Base-by-base conservation (phyloP, 345 rosid genomes). In the Arabidopsis arenosa region DNA sequence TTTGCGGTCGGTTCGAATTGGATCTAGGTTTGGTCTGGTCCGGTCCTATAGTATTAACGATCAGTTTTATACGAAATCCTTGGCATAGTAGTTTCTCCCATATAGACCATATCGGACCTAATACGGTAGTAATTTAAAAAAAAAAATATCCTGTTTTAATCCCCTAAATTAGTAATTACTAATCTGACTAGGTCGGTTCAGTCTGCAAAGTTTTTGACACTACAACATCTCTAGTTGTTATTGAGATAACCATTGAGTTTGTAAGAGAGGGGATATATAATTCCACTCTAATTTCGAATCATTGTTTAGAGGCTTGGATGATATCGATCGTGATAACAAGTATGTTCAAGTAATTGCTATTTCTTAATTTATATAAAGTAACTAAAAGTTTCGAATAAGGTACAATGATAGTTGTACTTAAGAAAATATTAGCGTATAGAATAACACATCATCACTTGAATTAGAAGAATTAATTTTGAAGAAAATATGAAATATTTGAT, bases 331-430 rank as follows among this genome's bases (percentile, higher is more conserved):
- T 73, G 68, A 52, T 17, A 23, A 6, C 6, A 23, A 40, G 43
- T 41, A 41, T 28, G 7, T 3, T 53, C 17, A 41, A 8, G 1
- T 39, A 70, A 45, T 35, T 58, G 18, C 45, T 58, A 18, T 37
- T 53, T 63, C 45, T 53, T 12, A 36, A 54, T 32, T 70, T 21
- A 14, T 21, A 28, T 61, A 67, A 67, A 67, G 61, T 67, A 23
- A 28, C 51, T 40, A 67, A 37, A 23, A 28, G 41, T n/a, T 55
- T 57, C n/a, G 63, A 55, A 40, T 43, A 73, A 41, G 13, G 23
- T 33, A 52, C 36, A 28, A 28, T 39, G 32, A 14, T 33, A 57
- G 4, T 35, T 33, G 33, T 14, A n/a, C 13, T 49, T 61, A 72
- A 13, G 53, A 63, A 40, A 63, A 52, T 12, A 48, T 5, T 58